A percentile compares a stretch with the other conserved stretches of the same genome.
Evolutionary conservation across 176 grass and related monocot genomes (phyloP).

Genomic region (Carex littledalei): DNA sequence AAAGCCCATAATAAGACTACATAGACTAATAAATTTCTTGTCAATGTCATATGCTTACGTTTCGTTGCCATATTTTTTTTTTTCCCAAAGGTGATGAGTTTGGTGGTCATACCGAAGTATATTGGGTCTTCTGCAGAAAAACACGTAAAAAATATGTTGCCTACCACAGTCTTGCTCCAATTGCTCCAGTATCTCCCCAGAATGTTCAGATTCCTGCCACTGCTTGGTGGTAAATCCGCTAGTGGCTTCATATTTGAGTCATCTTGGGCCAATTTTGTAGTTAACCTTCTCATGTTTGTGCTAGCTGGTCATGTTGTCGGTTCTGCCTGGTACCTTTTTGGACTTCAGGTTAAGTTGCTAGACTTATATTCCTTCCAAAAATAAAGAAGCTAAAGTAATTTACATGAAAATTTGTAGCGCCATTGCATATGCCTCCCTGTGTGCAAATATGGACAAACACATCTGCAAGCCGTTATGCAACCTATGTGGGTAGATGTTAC

Average conservation of each 20-base stretch:
- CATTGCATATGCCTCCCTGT: background rate
- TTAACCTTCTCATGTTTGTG: slow-evolving; percentile 97
- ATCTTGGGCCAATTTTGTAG: slow-evolving; percentile 87
- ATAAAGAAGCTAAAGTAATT: background rate
- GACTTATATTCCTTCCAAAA: background rate
- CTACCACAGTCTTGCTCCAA: slow-evolving; percentile 52
- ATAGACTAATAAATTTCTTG: too few species aligned
- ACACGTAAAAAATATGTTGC: slow-evolving; percentile 82
- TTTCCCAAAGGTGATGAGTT: slow-evolving; percentile 72
- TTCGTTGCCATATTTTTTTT: background rate
- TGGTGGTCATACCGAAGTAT: slow-evolving; percentile 71
- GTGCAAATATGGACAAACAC: background rate
- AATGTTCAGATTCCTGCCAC: slow-evolving; percentile 88
- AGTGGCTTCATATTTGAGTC: slow-evolving; percentile 97
- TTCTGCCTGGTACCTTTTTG: slow-evolving; percentile 98
- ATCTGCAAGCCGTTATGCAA: background rate
- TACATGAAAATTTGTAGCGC: background rate
- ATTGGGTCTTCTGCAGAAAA: slow-evolving; percentile 73
- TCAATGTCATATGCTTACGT: too few species aligned
- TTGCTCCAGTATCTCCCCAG: slow-evolving; percentile 71
- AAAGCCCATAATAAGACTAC: too few species aligned
- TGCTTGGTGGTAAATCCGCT: slow-evolving; percentile 69
- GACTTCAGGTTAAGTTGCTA: slow-evolving; percentile 65
- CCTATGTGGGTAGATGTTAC: background rate
- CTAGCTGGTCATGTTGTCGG: slow-evolving; percentile 93